A percentile compares a stretch with the other conserved stretches of the same genome.
Conservation (phyloP, 2,329 filamentous ascomycete species). For the Neofusicoccum ribis region DNA sequence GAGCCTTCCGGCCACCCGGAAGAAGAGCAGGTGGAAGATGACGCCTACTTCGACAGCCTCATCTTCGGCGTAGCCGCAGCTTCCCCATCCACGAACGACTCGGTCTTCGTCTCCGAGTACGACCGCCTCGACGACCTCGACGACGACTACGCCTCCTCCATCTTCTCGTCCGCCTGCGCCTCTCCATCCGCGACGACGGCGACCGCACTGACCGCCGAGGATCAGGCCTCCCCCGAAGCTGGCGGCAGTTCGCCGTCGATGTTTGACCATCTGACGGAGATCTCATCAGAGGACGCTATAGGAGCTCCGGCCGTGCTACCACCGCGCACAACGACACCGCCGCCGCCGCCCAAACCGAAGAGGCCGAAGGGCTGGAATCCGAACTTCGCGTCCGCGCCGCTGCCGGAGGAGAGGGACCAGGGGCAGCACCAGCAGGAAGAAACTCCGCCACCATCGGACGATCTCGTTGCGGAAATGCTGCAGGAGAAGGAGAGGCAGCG, state of each 20-base stretch:
- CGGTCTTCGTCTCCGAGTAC: slow-evolving; percentile 12
- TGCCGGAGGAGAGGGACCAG: background rate
- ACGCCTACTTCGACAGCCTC: background rate
- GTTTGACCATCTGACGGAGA: background rate
- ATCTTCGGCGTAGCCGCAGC: slow-evolving; percentile 2
- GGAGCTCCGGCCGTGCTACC: background rate
- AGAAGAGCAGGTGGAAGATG: background rate
- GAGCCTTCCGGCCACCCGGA: background rate
- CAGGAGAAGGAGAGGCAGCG: background rate
- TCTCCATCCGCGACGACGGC: background rate
- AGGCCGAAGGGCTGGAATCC: slow-evolving; percentile 2
- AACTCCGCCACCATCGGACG: background rate
- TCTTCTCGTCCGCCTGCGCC: background rate
- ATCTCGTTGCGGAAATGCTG: background rate
- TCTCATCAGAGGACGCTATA: background rate
- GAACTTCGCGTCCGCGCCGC: background rate
- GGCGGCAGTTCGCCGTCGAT: background rate
- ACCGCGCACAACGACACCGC: background rate
- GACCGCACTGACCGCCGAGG: background rate
- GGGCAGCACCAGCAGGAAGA: background rate
- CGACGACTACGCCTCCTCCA: background rate
- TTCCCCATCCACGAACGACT: background rate
- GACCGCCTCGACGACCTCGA: slow-evolving; percentile 10
- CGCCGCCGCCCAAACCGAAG: background rate
- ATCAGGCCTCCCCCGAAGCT: background rate